A percentile compares a stretch with the other conserved stretches of the same genome.
These are phyloP conservation scores for Saccharomyces uvarum DNA, from an alignment of 1,139 yeast species.

Conservation along the genomic window DNA sequence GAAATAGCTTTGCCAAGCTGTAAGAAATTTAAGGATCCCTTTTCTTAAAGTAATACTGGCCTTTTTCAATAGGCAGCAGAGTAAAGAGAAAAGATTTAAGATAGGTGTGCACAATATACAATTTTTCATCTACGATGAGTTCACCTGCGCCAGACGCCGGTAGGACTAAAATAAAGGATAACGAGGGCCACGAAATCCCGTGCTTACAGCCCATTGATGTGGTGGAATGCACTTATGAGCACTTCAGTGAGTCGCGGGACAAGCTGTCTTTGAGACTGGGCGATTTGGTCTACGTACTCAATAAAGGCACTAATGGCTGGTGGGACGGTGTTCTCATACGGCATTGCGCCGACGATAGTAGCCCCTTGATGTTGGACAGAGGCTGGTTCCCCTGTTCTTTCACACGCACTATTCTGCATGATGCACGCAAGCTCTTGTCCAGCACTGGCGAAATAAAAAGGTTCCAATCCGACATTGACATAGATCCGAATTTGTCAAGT, in stretches of 20 bases:
- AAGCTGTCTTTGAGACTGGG: slow-evolving; percentile 19
- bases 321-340: slow-evolving; percentile 59
- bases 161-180: background rate
- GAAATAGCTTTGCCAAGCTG: background rate
- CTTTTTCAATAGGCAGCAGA: background rate
- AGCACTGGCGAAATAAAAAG: background rate
- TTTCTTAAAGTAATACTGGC: background rate
- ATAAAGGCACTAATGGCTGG: slow-evolving; percentile 58
- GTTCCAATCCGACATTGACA: background rate
- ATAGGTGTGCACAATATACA: background rate
- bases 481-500: background rate
- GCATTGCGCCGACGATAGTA: slow-evolving; percentile 9
- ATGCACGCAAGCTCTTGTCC: background rate
- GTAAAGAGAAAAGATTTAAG: background rate
- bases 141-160: background rate
- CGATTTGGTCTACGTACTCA: slow-evolving; percentile 32
- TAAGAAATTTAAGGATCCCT: background rate
- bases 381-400: slow-evolving; percentile 63
- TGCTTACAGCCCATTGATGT: slow-evolving; percentile 10
- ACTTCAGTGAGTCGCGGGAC: background rate
- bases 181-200: background rate
- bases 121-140: background rate
- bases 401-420: slow-evolving; percentile 18
- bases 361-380: slow-evolving; percentile 31
- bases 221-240: slow-evolving; percentile 12